Conservation (phyloP, 331 rosid genomes). For the Ulmus americana region DNA sequence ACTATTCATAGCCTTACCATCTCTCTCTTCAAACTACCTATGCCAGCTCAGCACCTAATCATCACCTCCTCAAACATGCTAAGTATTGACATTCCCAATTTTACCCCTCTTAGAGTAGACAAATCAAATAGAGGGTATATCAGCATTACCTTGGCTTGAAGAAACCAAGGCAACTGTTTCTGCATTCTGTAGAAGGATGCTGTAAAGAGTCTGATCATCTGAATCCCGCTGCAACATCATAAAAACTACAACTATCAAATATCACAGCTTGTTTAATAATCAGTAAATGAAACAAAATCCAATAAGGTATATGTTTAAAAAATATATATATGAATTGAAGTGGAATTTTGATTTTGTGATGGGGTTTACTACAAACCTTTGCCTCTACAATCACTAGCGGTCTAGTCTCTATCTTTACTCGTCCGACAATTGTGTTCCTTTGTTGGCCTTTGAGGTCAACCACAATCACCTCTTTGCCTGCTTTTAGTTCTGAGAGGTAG, state of each 20-base stretch:
- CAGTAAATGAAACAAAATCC: background rate
- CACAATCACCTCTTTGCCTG: constrained; percentile 80
- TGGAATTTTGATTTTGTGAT: background rate
- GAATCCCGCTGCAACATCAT: constrained; percentile 35
- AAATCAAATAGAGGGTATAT: too few relatives aligned
- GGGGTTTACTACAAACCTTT: constrained; percentile 42
- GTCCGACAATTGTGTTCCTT: constrained; percentile 67
- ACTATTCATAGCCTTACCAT: too few relatives aligned
- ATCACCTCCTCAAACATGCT: too few relatives aligned
- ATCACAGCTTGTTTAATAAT: background rate
- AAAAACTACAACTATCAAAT: background rate
- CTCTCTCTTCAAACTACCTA: too few relatives aligned
- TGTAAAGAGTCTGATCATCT: constrained; percentile 43
- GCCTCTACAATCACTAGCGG: constrained; percentile 86
- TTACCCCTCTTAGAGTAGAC: too few relatives aligned
- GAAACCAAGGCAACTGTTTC: constrained; percentile 82
- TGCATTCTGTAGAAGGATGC: constrained; percentile 77
- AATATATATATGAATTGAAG: background rate
- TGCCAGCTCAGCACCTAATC: too few relatives aligned
- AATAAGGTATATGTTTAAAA: background rate
- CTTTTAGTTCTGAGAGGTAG: constrained; percentile 73
- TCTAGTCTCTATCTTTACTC: constrained; percentile 80
- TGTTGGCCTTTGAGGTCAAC: constrained; percentile 72
- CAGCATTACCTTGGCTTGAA: constrained; percentile 41
- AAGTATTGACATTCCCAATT: too few relatives aligned